A percentile compares a stretch with the other conserved stretches of the same genome.
Conservation (phyloP, 2,329 filamentous ascomycete genomes). For the Fusarium sp. region DNA sequence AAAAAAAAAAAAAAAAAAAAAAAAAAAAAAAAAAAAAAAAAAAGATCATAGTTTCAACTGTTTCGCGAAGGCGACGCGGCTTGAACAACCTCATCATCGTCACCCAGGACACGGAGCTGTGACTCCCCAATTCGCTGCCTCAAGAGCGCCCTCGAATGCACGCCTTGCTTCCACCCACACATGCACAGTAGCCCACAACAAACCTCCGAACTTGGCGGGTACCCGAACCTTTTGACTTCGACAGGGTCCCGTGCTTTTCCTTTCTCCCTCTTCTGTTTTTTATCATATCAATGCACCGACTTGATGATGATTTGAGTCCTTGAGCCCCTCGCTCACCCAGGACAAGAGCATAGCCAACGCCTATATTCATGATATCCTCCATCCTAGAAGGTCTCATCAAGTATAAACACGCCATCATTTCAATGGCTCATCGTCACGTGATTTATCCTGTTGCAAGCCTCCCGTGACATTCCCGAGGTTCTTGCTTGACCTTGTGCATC, state of each 20-base stretch:
- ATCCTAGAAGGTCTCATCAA: not conserved
- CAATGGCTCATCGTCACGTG: constrained; percentile 12
- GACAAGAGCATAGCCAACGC: not conserved
- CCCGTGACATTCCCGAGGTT: constrained; percentile 40
- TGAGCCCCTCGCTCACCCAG: not conserved
- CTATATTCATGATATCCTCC: not conserved
- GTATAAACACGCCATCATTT: not conserved
- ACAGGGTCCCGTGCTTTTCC: constrained; percentile 17
- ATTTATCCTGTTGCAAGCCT: constrained; percentile 14
- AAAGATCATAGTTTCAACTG: constrained; percentile 3
- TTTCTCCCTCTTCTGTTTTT: constrained; percentile 6
- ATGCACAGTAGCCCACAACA: constrained; percentile 16
- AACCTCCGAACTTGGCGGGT: constrained; percentile 33
- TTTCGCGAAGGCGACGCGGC: constrained; percentile 1
- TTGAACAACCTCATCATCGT: not conserved
- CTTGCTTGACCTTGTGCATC: constrained; percentile 39
- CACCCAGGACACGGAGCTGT: not conserved
- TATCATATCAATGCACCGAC: constrained; percentile 30
- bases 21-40: no score
- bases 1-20: no score
- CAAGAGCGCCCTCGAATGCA: constrained; percentile 15
- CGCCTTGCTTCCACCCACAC: constrained; percentile 14
- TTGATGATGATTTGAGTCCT: constrained; percentile 26
- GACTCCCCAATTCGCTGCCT: not conserved
- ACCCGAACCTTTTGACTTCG: constrained; percentile 32